Percentiles rank a stretch among this genome's conserved stretches.
These are phyloP conservation scores for Stylonectria norvegica DNA, from an alignment of 2,329 filamentous ascomycete genomes.

Conservation along the genomic window DNA sequence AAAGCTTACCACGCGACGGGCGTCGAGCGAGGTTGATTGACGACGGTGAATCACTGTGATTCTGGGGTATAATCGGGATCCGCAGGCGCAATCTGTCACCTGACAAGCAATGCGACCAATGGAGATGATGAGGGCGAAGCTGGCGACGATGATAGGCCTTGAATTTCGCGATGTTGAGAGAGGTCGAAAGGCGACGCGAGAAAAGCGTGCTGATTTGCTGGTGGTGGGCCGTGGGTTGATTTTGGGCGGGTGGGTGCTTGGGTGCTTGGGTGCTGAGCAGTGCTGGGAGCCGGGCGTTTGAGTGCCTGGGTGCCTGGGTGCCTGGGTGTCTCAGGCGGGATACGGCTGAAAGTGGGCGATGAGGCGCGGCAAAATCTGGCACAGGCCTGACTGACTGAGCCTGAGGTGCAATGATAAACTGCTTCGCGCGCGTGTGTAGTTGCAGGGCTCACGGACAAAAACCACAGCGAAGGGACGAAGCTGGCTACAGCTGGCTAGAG, in stretches of 20 bases:
- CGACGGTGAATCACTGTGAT: slow-evolving; percentile 17
- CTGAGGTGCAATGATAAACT: no score
- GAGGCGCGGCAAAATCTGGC: no score
- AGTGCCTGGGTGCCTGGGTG: no score
- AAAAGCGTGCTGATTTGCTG: slow-evolving; percentile 52
- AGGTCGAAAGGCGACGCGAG: slow-evolving; percentile 32
- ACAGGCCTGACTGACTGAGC: no score
- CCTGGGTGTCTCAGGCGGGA: no score
- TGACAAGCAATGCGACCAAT: slow-evolving; percentile 50
- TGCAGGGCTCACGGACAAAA: no score
- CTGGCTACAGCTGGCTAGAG: no score
- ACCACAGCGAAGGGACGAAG: no score
- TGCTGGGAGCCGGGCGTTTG: no score
- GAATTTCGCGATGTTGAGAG: slow-evolving; percentile 38
- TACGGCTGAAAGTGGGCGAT: no score
- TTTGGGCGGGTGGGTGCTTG: slow-evolving; percentile 28
- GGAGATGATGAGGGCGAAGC: slow-evolving; percentile 37
- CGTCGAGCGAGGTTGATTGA: slow-evolving; percentile 25
- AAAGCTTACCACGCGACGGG: no score
- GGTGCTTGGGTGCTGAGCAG: slow-evolving; percentile 24
- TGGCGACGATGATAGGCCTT: slow-evolving; percentile 52
- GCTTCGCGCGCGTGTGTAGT: no score
- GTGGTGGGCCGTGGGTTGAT: slow-evolving; percentile 27
- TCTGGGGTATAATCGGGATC: slow-evolving; percentile 30
- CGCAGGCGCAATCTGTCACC: slow-evolving; percentile 46